Percentiles rank a stretch among this genome's conserved stretches.
phyloP scores from a whole-genome alignment of 768 basidiomycete species.

The Russula virescens region DNA sequence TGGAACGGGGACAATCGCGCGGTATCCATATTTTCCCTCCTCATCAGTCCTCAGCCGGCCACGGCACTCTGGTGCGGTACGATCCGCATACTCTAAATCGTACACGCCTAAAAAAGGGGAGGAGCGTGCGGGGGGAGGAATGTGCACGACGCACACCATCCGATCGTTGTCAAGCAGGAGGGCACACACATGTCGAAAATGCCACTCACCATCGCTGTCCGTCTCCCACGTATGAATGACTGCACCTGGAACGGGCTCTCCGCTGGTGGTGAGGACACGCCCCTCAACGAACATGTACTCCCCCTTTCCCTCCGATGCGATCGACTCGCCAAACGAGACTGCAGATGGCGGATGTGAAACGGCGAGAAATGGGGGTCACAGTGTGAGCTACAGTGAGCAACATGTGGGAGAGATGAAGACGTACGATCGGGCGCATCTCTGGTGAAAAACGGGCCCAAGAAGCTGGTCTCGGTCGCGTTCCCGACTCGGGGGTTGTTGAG shows the following conservation, averaged over 20 bases:
- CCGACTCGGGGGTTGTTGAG: conserved; percentile 49
- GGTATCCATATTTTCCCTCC: conserved; percentile 65
- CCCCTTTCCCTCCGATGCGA: conserved; percentile 83
- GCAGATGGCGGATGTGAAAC: not conserved
- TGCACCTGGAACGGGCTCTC: conserved; percentile 58
- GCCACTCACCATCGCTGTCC: conserved; percentile 47
- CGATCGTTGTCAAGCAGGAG: not conserved
- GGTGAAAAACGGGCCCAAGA: conserved; percentile 79
- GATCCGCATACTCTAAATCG: conserved; percentile 48
- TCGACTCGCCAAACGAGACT: conserved; percentile 71
- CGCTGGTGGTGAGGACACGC: conserved; percentile 49
- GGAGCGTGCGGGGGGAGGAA: conserved; percentile 4
- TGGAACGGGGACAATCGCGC: conserved; percentile 61
- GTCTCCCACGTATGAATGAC: conserved; percentile 80
- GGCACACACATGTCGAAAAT: too few species aligned
- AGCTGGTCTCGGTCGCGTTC: conserved; percentile 64
- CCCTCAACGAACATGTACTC: conserved; percentile 80
- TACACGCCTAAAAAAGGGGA: conserved; percentile 29
- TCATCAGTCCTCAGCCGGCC: conserved; percentile 53
- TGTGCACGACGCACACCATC: too few species aligned
- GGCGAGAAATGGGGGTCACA: too few species aligned
- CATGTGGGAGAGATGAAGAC: conserved; percentile 21
- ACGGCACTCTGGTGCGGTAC: conserved; percentile 62
- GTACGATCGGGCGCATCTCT: conserved; percentile 69
- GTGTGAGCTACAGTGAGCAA: not conserved